Evolutionary conservation across 805 yeast genomes (phyloP).

Genomic region (Wickerhamomyces xylosicus): DNA sequence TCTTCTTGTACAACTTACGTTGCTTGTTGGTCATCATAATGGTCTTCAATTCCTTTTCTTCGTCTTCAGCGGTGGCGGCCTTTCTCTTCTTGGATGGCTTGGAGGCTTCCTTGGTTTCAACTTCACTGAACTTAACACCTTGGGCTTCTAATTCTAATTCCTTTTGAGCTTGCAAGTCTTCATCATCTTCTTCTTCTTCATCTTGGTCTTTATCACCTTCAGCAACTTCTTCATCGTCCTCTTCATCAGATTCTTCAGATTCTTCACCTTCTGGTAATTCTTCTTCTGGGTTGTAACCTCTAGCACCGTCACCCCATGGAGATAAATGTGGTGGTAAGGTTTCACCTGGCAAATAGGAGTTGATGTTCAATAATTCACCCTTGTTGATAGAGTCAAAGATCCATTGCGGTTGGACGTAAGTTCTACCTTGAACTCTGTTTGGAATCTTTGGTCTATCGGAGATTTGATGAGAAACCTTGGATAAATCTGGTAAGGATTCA

Average conservation of each 20-base stretch:
- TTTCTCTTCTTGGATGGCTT: constrained; percentile 23
- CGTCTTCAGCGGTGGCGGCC: constrained; percentile 39
- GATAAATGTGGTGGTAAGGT: constrained; percentile 92
- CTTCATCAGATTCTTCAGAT: constrained; percentile 36
- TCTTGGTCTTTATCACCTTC: constrained; percentile 38
- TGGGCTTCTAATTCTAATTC: constrained; percentile 87
- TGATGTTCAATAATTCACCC: constrained; percentile 62
- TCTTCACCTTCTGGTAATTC: constrained; percentile 28
- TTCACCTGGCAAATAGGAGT: constrained; percentile 88
- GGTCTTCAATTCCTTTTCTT: constrained; percentile 85
- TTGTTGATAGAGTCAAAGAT: constrained; percentile 85
- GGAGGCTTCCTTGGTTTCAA: constrained; percentile 19
- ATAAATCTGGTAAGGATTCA: constrained; percentile 32
- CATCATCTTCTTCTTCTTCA: constrained; percentile 40
- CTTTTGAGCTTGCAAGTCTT: constrained; percentile 52
- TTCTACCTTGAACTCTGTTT: constrained; percentile 79
- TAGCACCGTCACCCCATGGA: constrained; percentile 93
- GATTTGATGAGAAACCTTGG: constrained; percentile 84
- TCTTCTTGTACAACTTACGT: constrained; percentile 85
- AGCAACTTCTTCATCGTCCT: constrained; percentile 44
- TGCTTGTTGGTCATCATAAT: constrained; percentile 98
- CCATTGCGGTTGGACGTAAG: constrained; percentile 98
- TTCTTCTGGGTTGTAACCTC: constrained; percentile 77
- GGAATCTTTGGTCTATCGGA: constrained; percentile 81
- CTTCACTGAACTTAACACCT: constrained; percentile 71